Conservation (phyloP, 129 eudicot species). For the Pulicaria dysenterica region DNA sequence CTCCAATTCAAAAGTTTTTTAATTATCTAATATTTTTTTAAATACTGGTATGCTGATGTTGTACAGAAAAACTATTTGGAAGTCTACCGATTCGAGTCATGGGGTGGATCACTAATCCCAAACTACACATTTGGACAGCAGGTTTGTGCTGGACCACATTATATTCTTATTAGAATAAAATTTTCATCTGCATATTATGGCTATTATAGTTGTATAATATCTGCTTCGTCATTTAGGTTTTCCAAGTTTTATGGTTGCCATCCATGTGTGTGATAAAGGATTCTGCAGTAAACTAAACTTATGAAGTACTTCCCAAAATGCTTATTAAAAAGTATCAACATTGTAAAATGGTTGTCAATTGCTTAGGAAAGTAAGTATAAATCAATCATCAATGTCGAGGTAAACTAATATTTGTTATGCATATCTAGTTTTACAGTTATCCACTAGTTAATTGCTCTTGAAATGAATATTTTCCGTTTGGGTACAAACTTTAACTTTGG, state of each 20-base stretch:
- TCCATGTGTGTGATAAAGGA: constrained; percentile 1
- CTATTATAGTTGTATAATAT: constrained; percentile 13
- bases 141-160: constrained; percentile 47
- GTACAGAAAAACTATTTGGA: constrained; percentile 91
- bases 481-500: not conserved
- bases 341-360: constrained; percentile 8
- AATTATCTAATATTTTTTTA: not conserved
- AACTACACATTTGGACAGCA: constrained; percentile 80
- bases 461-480: constrained; percentile 2
- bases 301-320: constrained; percentile 6
- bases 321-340: constrained; percentile 1
- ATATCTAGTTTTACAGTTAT: not conserved
- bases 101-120: constrained; percentile 97
- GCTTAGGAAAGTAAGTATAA: constrained; percentile 22
- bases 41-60: constrained; percentile 21
- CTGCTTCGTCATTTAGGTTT: constrained; percentile 1
- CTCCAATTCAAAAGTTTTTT: not conserved
- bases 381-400: constrained; percentile 8
- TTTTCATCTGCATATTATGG: constrained; percentile 15
- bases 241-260: constrained; percentile 14
- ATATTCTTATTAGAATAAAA: constrained; percentile 12
- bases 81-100: constrained; percentile 80
- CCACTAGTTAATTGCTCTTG: constrained; percentile 11
- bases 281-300: not conserved
- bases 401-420: constrained; percentile 1